Conservation (phyloP, 768 basidiomycete genomes). For the Mycena maculata region DNA sequence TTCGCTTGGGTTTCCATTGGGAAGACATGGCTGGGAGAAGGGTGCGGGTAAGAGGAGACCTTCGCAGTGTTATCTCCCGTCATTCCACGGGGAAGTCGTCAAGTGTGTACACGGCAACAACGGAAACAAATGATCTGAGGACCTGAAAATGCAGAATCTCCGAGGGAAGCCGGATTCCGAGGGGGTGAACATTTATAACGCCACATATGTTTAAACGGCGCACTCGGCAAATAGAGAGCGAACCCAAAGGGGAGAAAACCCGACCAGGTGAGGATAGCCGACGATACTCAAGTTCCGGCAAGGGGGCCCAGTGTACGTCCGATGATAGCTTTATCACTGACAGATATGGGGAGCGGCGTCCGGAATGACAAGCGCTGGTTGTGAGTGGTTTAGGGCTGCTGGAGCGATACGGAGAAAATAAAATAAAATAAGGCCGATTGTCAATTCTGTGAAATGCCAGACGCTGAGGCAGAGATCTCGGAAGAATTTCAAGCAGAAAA, state of each 20-base stretch:
- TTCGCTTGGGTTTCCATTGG: conserved; percentile 51
- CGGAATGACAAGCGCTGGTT: too few relatives aligned
- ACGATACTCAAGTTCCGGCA: too few relatives aligned
- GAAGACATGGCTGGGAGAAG: conserved; percentile 46
- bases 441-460: too few relatives aligned
- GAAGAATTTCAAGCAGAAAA: too few relatives aligned
- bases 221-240: conserved; percentile 13
- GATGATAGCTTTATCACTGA: too few relatives aligned
- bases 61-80: conserved; percentile 40
- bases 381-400: too few relatives aligned
- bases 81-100: conserved; percentile 52
- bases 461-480: too few relatives aligned
- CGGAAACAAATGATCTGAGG: conserved; percentile 52
- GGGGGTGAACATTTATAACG: conserved; percentile 35
- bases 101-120: conserved; percentile 50
- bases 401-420: too few relatives aligned
- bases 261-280: neutral
- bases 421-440: too few relatives aligned
- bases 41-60: neutral
- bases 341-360: too few relatives aligned
- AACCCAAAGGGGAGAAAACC: neutral
- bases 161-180: conserved; percentile 41
- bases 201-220: conserved; percentile 14
- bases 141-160: conserved; percentile 40
- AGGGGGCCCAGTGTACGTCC: too few relatives aligned